Conservation (phyloP, 805 yeast genomes). For the Jamesozyma hellenica region DNA sequence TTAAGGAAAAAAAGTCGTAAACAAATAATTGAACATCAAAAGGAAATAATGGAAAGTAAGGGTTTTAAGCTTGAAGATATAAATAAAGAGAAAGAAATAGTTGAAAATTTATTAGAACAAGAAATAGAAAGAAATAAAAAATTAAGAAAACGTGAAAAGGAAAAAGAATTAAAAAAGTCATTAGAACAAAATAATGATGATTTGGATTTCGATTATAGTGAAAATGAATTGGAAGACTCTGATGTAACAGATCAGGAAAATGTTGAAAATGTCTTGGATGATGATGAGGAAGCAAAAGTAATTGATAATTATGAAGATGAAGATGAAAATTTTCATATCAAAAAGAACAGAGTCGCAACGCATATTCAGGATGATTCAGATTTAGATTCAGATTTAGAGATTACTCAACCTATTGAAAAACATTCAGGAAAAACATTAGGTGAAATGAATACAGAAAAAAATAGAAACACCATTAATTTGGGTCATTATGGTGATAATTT, state of each 20-base stretch:
- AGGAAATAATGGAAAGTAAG: slow-evolving; percentile 36
- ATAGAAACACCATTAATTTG: slow-evolving; percentile 16
- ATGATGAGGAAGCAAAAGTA: slow-evolving; percentile 6
- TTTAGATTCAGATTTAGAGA: slow-evolving; percentile 1
- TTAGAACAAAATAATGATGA: slow-evolving; percentile 5
- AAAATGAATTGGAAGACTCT: slow-evolving; percentile 14
- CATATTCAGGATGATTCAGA: slow-evolving; percentile 3
- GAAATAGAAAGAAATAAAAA: slow-evolving; percentile 41
- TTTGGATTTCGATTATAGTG: slow-evolving; percentile 14
- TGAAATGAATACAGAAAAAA: not conserved
- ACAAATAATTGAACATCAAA: slow-evolving; percentile 42
- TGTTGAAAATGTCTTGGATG: no score
- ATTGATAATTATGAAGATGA: slow-evolving; percentile 15
- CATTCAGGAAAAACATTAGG: not conserved
- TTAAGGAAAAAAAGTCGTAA: slow-evolving; percentile 37
- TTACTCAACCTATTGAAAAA: not conserved
- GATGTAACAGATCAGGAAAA: slow-evolving; percentile 8
- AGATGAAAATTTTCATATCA: slow-evolving; percentile 15
- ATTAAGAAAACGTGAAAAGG: slow-evolving; percentile 36
- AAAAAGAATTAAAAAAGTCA: slow-evolving; percentile 24
- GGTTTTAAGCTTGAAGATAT: slow-evolving; percentile 33
- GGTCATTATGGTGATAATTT: slow-evolving; percentile 25
- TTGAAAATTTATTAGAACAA: slow-evolving; percentile 34
- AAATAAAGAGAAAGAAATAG: slow-evolving; percentile 31
- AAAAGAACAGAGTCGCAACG: slow-evolving; percentile 1